Evolutionary conservation across 176 grass and related monocot genomes (phyloP), one percentile per base, ranked within the genome.

Genomic region (Lolium multiflorum): DNA sequence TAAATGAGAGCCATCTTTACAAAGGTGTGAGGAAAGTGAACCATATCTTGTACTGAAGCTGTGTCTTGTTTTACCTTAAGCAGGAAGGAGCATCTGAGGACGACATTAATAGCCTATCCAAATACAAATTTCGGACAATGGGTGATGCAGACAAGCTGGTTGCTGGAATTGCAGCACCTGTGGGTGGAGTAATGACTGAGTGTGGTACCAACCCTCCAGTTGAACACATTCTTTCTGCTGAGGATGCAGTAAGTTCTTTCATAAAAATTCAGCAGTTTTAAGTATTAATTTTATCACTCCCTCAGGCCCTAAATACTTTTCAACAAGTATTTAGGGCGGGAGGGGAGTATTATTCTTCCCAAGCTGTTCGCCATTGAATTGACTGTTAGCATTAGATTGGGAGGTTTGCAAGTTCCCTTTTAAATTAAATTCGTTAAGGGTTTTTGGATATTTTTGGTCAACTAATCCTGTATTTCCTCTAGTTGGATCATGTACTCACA

Each of bases 31-130:
- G 25, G 46, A 59, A 83, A 73, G 39, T 24, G 8, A 49, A 73
- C 71, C 11, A 60, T 16, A 11, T 48, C 52, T 61, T 10, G 15
- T 65, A 31, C 65, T 90, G 56, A 80, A 8, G 15, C 17, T 69
- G 37, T 68, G 9, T 7, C 50, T 83, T 88, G 46, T 83, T 49
- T 76, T 62, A 71, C 76, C 58, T 48, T 81, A 68, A 95, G 70
- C 88, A 98, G 93, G 94, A 98, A 76, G 96, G 93, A 80, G 96
- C 93, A 89, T 88, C 93, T 3, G 96, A 98, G 94, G 90, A 98
- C 16, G 96, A 98, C 79, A 96, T 98, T 43, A 60, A 86, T 22
- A 91, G 88, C 43, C 83, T 98, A 54, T 88, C 92, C 28, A 98
- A 92, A 81, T 98, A 87, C 86, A 98, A 92, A 83, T 98, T 98